Evolutionary conservation across 306 rosid species (phyloP).

Genomic region (Hippophae rhamnoides): DNA sequence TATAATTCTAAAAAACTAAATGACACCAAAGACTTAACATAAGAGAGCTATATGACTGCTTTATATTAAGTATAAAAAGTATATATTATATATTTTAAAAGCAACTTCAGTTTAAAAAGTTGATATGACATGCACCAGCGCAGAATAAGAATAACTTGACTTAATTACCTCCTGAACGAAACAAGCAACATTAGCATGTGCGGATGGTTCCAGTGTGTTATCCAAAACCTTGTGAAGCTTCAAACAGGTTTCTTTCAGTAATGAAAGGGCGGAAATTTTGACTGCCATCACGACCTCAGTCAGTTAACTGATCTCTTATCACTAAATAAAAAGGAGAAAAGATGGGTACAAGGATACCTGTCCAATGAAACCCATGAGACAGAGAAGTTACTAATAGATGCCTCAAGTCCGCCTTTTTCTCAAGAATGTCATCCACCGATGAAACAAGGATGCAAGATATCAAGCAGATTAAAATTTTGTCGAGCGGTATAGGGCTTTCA

Average conservation of each 20-base stretch:
- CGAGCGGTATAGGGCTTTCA: slow-evolving; percentile 49
- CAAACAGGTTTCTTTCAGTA: slow-evolving; percentile 69
- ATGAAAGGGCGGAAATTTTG: slow-evolving; percentile 59
- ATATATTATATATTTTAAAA: no score
- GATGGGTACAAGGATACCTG: slow-evolving; percentile 42
- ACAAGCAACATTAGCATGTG: slow-evolving; percentile 32
- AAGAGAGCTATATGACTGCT: no score
- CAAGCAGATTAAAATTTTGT: slow-evolving; percentile 69
- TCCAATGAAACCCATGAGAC: slow-evolving; percentile 67
- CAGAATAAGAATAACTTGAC: no score
- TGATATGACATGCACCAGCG: no score
- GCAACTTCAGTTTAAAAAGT: no score
- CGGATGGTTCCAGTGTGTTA: slow-evolving; percentile 30
- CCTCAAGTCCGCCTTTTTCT: slow-evolving; percentile 51
- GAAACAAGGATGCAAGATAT: slow-evolving; percentile 79
- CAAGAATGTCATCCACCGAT: slow-evolving; percentile 52
- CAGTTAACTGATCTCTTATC: slow-evolving; percentile 8
- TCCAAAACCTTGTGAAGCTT: slow-evolving; percentile 36
- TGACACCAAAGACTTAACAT: no score
- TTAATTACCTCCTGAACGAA: slow-evolving; percentile 57
- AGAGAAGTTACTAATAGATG: slow-evolving; percentile 42
- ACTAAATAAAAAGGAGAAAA: slow-evolving; percentile 12
- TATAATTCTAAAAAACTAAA: no score
- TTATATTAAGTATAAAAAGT: no score
- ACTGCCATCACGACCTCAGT: slow-evolving; percentile 37